phyloP scores from a whole-genome alignment of 176 grass and related monocot genomes.

The Carex scoparia region DNA sequence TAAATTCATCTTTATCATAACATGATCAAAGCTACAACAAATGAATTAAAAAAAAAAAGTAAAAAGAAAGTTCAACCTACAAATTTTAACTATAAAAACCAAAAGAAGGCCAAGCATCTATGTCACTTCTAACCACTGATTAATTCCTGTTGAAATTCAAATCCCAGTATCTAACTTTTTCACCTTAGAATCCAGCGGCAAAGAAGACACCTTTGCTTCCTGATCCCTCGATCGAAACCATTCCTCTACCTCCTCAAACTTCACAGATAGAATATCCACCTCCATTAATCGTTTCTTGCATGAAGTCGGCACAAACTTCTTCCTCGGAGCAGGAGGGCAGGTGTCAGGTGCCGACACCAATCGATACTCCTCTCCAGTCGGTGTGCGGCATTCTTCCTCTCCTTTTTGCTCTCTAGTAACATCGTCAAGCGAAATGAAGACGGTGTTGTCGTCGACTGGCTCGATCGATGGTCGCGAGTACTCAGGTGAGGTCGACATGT shows the following conservation, averaged over 20 bases:
- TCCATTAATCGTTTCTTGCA: conserved; percentile 73
- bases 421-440: conserved; percentile 16
- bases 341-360: conserved; percentile 28
- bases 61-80: background rate
- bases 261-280: conserved; percentile 61
- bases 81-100: background rate
- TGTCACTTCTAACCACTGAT: conserved; percentile 8
- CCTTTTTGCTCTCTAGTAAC: background rate
- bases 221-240: conserved; percentile 35
- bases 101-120: conserved; percentile 6
- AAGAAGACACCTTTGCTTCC: background rate
- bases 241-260: conserved; percentile 57
- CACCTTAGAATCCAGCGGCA: conserved; percentile 33
- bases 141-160: conserved; percentile 2
- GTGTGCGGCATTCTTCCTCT: conserved; percentile 44
- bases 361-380: conserved; percentile 44
- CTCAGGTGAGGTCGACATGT: conserved; percentile 64
- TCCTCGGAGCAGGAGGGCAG: conserved; percentile 70
- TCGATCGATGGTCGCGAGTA: conserved; percentile 52
- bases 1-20: conserved; percentile 4
- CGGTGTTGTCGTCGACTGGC: background rate
- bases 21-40: conserved; percentile 12
- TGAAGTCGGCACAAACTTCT: conserved; percentile 29
- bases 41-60: background rate
- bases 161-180: conserved; percentile 38